Conservation (phyloP, 306 rosid genomes). For the Calophaca sinica region DNA sequence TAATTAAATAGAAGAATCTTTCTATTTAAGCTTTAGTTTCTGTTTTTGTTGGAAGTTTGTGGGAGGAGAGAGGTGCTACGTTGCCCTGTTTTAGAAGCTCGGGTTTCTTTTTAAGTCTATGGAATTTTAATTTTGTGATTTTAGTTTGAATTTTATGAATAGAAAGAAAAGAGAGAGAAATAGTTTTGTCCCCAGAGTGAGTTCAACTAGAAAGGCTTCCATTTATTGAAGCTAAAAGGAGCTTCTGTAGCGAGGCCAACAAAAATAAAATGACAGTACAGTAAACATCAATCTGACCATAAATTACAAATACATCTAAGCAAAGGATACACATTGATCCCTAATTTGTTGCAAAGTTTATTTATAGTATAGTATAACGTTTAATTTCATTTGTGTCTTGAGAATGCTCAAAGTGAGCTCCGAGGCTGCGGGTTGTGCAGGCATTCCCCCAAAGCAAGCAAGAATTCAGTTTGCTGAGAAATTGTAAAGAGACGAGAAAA, state of each 20-base stretch:
- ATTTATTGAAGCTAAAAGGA: too few species aligned
- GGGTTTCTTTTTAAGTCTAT: too few species aligned
- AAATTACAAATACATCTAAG: background rate
- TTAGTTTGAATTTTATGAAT: too few species aligned
- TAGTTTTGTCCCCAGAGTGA: too few species aligned
- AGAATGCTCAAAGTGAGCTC: conserved; percentile 40
- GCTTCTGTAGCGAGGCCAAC: background rate
- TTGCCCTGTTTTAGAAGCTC: too few species aligned
- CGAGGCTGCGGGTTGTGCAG: conserved; percentile 27
- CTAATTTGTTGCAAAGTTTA: conserved; percentile 24
- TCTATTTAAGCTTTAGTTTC: too few species aligned
- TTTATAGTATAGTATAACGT: background rate
- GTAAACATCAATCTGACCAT: background rate
- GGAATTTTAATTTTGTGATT: too few species aligned
- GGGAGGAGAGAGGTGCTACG: too few species aligned
- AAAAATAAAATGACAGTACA: background rate
- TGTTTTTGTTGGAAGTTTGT: too few species aligned
- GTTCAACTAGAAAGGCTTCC: too few species aligned
- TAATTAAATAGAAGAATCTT: too few species aligned
- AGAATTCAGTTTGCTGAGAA: conserved; percentile 37
- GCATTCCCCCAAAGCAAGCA: conserved; percentile 26
- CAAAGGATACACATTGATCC: conserved; percentile 8
- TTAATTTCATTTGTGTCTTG: background rate
- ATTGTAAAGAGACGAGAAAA: conserved; percentile 19
- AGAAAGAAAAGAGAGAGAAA: too few species aligned